Conservation (phyloP, 257 asterid species). For the Penstemon eatonii region DNA sequence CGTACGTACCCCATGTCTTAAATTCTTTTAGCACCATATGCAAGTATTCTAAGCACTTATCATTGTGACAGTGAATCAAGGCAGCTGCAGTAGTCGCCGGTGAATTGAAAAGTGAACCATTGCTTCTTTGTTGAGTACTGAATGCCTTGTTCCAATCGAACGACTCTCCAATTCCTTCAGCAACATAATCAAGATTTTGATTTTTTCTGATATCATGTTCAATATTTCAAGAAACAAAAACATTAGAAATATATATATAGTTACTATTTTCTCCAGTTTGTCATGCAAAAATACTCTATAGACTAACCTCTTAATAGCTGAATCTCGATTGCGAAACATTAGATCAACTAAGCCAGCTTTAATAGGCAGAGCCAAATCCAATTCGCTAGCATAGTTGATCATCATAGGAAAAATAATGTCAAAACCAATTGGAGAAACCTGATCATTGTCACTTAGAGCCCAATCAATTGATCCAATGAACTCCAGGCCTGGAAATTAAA, state of each 20-base stretch:
- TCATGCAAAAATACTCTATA: neutral
- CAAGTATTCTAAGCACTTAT: constrained; percentile 33
- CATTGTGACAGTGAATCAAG: constrained; percentile 31
- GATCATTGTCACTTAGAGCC: constrained; percentile 20
- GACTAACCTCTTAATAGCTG: constrained; percentile 22
- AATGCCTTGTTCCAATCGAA: constrained; percentile 21
- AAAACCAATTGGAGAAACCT: constrained; percentile 28
- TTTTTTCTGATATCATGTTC: constrained; percentile 3
- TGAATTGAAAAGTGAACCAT: constrained; percentile 45
- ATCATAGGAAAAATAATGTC: constrained; percentile 27
- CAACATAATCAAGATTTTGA: constrained; percentile 27
- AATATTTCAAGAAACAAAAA: neutral
- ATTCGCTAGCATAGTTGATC: constrained; percentile 25
- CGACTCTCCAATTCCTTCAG: constrained; percentile 34
- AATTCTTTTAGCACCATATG: neutral
- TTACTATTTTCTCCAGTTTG: no score
- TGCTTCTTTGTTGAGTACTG: constrained; percentile 27
- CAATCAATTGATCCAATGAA: constrained; percentile 24
- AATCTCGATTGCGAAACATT: constrained; percentile 13
- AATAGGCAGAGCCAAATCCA: constrained; percentile 25
- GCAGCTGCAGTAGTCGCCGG: constrained; percentile 56
- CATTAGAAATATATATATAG: no score
- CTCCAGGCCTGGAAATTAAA: constrained; percentile 27
- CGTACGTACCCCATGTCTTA: constrained; percentile 24
- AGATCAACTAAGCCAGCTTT: neutral